These are phyloP conservation scores for Hypoxylon intermedium DNA, from an alignment of 495 filamentous ascomycete species.

Conservation along the genomic window DNA sequence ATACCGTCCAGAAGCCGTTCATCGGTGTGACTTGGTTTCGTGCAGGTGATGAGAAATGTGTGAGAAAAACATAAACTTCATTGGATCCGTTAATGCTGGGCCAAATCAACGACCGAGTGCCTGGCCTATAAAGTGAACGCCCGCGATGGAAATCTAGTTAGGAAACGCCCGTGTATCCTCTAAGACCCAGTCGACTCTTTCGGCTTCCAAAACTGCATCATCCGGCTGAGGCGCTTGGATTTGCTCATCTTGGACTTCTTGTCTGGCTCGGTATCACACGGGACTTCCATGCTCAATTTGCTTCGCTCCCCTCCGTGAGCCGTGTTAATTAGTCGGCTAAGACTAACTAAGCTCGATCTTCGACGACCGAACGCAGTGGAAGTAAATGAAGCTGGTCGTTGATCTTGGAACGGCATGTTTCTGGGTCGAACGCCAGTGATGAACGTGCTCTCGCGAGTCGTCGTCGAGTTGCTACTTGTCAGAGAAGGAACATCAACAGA, in stretches of 20 bases:
- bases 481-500: constrained; percentile 88
- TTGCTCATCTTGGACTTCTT: constrained; percentile 71
- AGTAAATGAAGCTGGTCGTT: constrained; percentile 72
- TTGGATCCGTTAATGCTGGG: constrained; percentile 17
- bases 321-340: constrained; percentile 81
- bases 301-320: constrained; percentile 78
- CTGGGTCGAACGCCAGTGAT: constrained; percentile 40
- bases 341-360: constrained; percentile 81
- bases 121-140: neutral
- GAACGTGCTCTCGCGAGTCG: constrained; percentile 70
- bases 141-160: neutral
- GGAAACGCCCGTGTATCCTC: neutral
- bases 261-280: constrained; percentile 62
- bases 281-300: constrained; percentile 77
- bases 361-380: constrained; percentile 72
- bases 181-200: constrained; percentile 45
- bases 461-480: constrained; percentile 85
- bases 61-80: constrained; percentile 34
- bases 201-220: constrained; percentile 85
- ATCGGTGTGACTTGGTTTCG: constrained; percentile 12
- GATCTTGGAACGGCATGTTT: constrained; percentile 58
- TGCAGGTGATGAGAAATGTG: constrained; percentile 27
- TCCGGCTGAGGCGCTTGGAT: constrained; percentile 74
- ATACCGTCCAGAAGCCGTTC: constrained; percentile 21
- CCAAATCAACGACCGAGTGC: neutral